Evolutionary conservation across 208 protist genomes (phyloP), one percentile per base, ranked within the genome.

Genomic region (Angomonas deanei): DNA sequence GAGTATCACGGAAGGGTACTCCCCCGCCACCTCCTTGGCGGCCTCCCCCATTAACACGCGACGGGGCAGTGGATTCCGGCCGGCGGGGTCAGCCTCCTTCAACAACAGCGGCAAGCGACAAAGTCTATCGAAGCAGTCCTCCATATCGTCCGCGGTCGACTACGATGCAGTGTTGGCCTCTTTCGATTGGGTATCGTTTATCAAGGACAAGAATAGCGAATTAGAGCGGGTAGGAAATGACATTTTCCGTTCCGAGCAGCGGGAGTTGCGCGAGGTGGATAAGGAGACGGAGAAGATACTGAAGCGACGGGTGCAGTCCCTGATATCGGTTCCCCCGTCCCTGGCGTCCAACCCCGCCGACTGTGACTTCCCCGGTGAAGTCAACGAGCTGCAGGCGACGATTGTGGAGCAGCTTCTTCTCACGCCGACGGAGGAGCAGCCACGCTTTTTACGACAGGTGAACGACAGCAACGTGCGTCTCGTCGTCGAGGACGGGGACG

Each of bases 381-480:
- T 84, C 4, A 70, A 79, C 48, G 80, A 90, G 42, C 70, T 92
- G 31, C 83, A 92, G 65, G 71, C 83, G 26, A 84, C 92, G 70
- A 82, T 95, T 56, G 85, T 95, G 8, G 84, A 92, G 61, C 85
- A 92, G 69, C 76, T 89, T 21, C 77, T 95, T 57, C 76, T 95
- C 19, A 79, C 74, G 23, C 70, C 80, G 21, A 81, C 86, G 19
- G 78, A 77, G 47, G 66, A 77, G 42, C 84, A 90, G 75, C 75
- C 83, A 19, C 60, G 58, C 2, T 92, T 95, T 32, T 70, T 95
- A 21, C 74, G 72, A 21, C 89, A 91, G 64, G 69, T 95, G 5
- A 92, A 89, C 62, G 56, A 80, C 52, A 92, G 84, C 74, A 86
- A 88, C 57, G 78, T 95, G 60, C 84, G 77, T 27, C 80, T 91